Conservation (phyloP, 495 filamentous ascomycete genomes). For the Penicillium goetzii region DNA sequence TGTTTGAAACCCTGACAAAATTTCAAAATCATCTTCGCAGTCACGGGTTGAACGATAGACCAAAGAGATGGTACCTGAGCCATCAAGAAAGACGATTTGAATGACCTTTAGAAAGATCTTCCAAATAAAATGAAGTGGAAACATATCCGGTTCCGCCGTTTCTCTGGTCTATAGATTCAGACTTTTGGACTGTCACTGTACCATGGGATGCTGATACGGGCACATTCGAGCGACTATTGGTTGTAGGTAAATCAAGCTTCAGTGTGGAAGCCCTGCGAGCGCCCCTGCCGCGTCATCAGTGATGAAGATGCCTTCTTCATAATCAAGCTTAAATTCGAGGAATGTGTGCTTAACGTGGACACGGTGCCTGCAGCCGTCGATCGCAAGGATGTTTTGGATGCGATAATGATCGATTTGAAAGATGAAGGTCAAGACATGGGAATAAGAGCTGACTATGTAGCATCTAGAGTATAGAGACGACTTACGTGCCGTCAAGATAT, state of each 20-base stretch:
- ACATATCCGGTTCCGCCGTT: too few species aligned
- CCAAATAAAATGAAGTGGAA: too few species aligned
- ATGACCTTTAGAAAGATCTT: too few species aligned
- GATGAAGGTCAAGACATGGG: background rate
- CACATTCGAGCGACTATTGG: background rate
- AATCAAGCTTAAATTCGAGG: slow-evolving; percentile 16
- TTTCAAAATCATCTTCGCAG: too few species aligned
- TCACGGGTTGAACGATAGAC: too few species aligned
- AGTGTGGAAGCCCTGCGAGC: background rate
- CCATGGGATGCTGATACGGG: background rate
- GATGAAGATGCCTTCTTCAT: background rate
- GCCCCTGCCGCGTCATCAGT: slow-evolving; percentile 14
- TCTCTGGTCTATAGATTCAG: too few species aligned
- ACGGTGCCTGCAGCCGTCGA: background rate
- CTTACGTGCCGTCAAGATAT: too few species aligned
- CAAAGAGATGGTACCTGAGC: too few species aligned
- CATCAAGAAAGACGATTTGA: too few species aligned
- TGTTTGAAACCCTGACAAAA: too few species aligned
- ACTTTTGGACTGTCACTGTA: too few species aligned
- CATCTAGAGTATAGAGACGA: too few species aligned
- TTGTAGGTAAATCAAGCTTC: slow-evolving; percentile 12
- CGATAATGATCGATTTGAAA: background rate
- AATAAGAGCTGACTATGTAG: background rate
- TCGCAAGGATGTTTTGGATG: slow-evolving; percentile 1
- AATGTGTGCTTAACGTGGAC: slow-evolving; percentile 14